Base-by-base conservation (phyloP, 345 rosid species). In the Lepidium africanum region DNA sequence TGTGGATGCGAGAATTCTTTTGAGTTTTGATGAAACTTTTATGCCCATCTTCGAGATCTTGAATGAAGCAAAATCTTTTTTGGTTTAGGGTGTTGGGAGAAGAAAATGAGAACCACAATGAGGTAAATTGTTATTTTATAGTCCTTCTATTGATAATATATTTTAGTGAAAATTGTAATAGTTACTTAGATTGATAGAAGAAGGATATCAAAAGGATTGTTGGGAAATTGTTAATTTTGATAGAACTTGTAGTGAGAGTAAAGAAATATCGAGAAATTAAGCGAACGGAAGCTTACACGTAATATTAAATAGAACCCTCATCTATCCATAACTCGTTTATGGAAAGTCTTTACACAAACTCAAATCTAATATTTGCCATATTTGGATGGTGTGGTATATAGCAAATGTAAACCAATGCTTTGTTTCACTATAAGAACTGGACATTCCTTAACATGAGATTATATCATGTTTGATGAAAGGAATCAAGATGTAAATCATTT, bases 231-330 rank as follows among this genome's bases (percentile, higher is more conserved):
- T 33, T 73, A 51, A 38, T 50, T 65, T 42, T 73, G 46, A n/a
- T 42, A 43, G 12, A 50, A 66, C 77, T 67, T 74, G 78, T 23
- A 60, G 78, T 74, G 53, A 51, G 51, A 61, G 78, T 61, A 45
- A 74, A 67, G 78, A 43, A 16, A 74, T 46, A 15, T 53, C 7
- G 56, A 45, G 56, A 3, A 56, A 21, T 3, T 55, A 9, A 70
- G 62, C 23, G 19, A 49, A 8, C 23, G 16, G 27, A 53, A 17
- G 52, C 78, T 67, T 74, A 50, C 58, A 67, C 63, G 77, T 27
- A 45, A 60, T 53, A 54, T 8, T 12, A 59, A 52, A 67, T 10
- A 36, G 46, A 32, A 62, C 15, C 15, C 23, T 21, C 23, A 21
- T 39, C 11, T 49, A 49, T 58, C 46, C 40, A 15, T 65, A 10